Percentiles rank a stretch among this genome's conserved stretches.
Evolutionary conservation across 352 stramenopile genomes (phyloP).

Genomic region (Pythium apleroticum): DNA sequence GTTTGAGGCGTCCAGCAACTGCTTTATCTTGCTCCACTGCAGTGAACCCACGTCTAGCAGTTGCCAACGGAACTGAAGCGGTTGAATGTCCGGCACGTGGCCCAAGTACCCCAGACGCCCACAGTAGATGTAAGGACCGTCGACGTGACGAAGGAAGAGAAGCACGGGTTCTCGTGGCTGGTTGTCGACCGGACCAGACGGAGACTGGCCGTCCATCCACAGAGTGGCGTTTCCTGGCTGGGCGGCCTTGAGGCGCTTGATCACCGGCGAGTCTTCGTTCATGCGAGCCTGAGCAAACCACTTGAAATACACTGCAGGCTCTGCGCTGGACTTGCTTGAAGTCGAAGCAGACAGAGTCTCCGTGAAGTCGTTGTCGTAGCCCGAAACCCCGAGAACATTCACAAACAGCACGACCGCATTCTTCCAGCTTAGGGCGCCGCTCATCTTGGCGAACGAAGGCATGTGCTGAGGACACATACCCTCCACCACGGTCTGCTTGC

Average conservation of each 20-base stretch:
- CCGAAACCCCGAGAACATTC: conserved; percentile 35
- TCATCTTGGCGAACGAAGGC: conserved; percentile 43
- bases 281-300: conserved; percentile 52
- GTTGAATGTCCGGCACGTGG: conserved; percentile 25
- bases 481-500: conserved; percentile 55
- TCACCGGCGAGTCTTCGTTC: conserved; percentile 30
- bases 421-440: conserved; percentile 47
- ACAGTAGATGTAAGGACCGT: conserved; percentile 69
- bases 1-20: conserved; percentile 25
- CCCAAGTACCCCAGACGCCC: conserved; percentile 58
- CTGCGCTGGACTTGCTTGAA: not conserved
- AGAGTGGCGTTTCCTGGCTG: conserved; percentile 34
- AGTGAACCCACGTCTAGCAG: conserved; percentile 42
- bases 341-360: conserved; percentile 5
- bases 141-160: conserved; percentile 52
- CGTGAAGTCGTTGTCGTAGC: conserved; percentile 55
- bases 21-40: conserved; percentile 31
- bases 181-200: not conserved
- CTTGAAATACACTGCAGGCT: conserved; percentile 47
- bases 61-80: conserved; percentile 70
- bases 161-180: conserved; percentile 31
- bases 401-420: conserved; percentile 63
- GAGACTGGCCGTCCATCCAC: conserved; percentile 28
- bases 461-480: conserved; percentile 35
- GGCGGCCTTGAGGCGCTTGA: conserved; percentile 32